Evolutionary conservation across 1,284 basidiomycete genomes (phyloP).

Genomic region (Ustanciosporium gigantosporum): DNA sequence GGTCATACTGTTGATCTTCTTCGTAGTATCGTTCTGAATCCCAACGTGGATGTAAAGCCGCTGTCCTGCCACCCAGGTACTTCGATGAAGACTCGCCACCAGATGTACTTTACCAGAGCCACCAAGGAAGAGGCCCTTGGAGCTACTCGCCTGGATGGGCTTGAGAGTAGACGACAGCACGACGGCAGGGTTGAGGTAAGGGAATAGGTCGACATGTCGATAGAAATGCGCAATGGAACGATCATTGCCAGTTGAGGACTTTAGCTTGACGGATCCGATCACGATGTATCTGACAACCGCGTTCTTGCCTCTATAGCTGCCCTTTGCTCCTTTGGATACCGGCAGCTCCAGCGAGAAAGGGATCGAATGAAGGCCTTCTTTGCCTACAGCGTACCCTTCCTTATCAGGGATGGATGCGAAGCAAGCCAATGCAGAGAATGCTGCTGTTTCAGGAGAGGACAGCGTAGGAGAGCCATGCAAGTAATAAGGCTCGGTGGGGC

Average conservation of each 20-base stretch:
- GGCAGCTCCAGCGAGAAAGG: conserved; percentile 81
- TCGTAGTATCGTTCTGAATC: conserved; percentile 71
- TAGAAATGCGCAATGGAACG: conserved; percentile 90
- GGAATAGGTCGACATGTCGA: conserved; percentile 80
- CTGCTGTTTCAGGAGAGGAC: conserved; percentile 63
- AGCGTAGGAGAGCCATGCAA: conserved; percentile 51
- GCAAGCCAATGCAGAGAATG: conserved; percentile 65
- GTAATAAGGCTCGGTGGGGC: conserved; percentile 54
- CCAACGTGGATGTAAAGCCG: conserved; percentile 73
- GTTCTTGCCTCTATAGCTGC: conserved; percentile 68
- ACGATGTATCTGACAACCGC: conserved; percentile 80
- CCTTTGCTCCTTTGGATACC: conserved; percentile 73
- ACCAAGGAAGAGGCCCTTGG: conserved; percentile 69
- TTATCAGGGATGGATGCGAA: conserved; percentile 65
- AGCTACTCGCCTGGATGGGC: conserved; percentile 69
- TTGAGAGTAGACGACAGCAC: conserved; percentile 70
- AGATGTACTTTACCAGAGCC: conserved; percentile 73
- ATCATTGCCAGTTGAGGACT: conserved; percentile 65
- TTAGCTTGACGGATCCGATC: conserved; percentile 80
- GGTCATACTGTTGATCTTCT: conserved; percentile 67
- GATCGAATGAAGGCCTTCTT: conserved; percentile 70
- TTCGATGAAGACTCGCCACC: conserved; percentile 73
- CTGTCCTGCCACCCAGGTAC: conserved; percentile 84
- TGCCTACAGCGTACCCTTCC: conserved; percentile 71
- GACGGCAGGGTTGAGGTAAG: conserved; percentile 72